Evolutionary conservation across 148 eudicot species (phyloP), one percentile per base, ranked within the genome.

Genomic region (Cornus suecica): DNA sequence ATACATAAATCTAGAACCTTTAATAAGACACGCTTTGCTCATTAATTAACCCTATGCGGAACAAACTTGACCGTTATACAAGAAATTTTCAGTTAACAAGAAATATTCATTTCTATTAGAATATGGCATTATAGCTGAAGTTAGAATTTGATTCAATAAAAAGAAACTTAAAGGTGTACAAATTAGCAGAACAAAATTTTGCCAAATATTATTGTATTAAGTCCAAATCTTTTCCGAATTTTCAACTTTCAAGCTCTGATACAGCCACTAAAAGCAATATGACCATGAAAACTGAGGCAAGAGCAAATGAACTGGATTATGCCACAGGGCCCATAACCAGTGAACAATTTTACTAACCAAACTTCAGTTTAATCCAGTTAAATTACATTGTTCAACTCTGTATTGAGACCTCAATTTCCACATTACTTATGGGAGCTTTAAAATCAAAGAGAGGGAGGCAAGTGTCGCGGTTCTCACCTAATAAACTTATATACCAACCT

Each of bases 31-130:
- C 54, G 15, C 4, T 48, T 37, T 8, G 18, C 15, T 48, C 54
- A 48, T 1, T 48, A 48, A 48, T 48, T 48, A 48, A 29, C 63
- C 34, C 18, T 28, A 22, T 2, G 20, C 30, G 42, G 18, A 31
- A 56, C 29, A 5, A 4, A 62, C n/a, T 26, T 34, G n/a, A 37
- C 27, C 31, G 48, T 31, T n/a, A 32, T 58, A 30, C 22, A 10
- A 58, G 29, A 31, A 71, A 71, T 30, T 28, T 58, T 73, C 31
- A 73, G 23, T 2, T n/a, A n/a, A 30, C 22, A 10, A 58, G 29
- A 31, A 71, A 71, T 30, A 28, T 58, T 73, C 31, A 73, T n/a
- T 25, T n/a, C 34, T 28, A 27, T n/a, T 45, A 51, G 62, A 70
- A 52, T 5, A 26, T 11, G 3, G 37, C 34, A 70, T 24, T 22